phyloP scores from a whole-genome alignment of 768 basidiomycete genomes.

The Lentinula guzmanii region DNA sequence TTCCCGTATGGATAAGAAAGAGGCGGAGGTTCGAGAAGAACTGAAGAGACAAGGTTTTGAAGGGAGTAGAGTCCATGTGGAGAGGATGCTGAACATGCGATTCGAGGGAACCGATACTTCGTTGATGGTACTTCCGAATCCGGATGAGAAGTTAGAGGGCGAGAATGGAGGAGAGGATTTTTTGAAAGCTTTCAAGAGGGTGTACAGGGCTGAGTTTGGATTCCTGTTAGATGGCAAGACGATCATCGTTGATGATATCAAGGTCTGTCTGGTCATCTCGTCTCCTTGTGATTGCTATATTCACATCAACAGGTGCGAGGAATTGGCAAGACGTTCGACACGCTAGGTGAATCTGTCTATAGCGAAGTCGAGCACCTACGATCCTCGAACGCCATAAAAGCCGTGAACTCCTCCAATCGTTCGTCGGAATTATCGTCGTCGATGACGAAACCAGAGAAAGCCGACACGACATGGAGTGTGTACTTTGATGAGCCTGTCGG shows the following conservation, averaged over 20 bases:
- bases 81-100: constrained; percentile 87
- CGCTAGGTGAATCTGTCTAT: constrained; percentile 74
- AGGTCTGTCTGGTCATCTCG: constrained; percentile 37
- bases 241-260: constrained; percentile 88
- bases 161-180: constrained; percentile 66
- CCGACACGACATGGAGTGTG: constrained; percentile 55
- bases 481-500: constrained; percentile 76
- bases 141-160: constrained; percentile 21
- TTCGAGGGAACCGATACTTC: constrained; percentile 93
- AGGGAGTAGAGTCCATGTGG: constrained; percentile 61
- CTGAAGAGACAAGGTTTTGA: constrained; percentile 80
- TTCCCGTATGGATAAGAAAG: constrained; percentile 65
- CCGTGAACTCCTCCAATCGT: background rate
- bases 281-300: background rate
- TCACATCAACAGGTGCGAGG: constrained; percentile 61
- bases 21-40: constrained; percentile 54
- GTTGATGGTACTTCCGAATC: constrained; percentile 70
- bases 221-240: constrained; percentile 82
- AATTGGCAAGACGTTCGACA: constrained; percentile 85
- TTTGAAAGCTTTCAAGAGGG: constrained; percentile 69
- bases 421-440: background rate
- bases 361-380: constrained; percentile 53
- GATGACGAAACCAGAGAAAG: constrained; percentile 24
- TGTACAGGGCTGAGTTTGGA: constrained; percentile 86
- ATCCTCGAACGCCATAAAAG: background rate